Conservation (phyloP, 192 early-diverging fungal species). For the Backusella macrospora region DNA sequence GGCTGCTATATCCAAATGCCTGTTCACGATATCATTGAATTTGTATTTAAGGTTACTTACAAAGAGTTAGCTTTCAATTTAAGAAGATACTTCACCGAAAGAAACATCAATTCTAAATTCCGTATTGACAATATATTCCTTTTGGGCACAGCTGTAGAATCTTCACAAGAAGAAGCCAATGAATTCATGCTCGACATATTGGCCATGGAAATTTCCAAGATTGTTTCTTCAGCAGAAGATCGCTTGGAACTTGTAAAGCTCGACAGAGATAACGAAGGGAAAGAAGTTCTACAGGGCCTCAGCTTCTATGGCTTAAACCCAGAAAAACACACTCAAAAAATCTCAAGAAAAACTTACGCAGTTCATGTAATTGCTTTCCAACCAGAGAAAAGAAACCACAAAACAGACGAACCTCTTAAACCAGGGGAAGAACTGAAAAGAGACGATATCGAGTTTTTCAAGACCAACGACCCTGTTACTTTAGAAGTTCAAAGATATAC, state of each 20-base stretch:
- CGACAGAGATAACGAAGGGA: background rate
- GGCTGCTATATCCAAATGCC: background rate
- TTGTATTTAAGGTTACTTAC: background rate
- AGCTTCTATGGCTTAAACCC: background rate
- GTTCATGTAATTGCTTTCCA: background rate
- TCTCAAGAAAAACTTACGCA: constrained; percentile 6
- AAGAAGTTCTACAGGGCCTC: background rate
- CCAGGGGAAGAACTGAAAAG: background rate
- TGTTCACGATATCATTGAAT: constrained; percentile 9
- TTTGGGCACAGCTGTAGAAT: background rate
- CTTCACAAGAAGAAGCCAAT: background rate
- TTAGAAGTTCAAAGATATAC: background rate
- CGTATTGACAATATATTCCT: constrained; percentile 8
- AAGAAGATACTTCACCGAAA: background rate
- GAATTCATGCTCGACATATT: background rate
- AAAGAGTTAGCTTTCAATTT: background rate
- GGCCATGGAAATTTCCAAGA: background rate
- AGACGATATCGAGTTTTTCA: background rate
- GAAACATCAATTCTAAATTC: background rate
- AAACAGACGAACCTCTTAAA: background rate
- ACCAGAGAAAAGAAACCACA: background rate
- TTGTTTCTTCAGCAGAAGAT: background rate
- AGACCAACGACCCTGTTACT: background rate
- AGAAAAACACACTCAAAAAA: background rate
- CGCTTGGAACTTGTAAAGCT: background rate